Conservation (phyloP, 257 asterid species). For the Salvia rosmarinus region DNA sequence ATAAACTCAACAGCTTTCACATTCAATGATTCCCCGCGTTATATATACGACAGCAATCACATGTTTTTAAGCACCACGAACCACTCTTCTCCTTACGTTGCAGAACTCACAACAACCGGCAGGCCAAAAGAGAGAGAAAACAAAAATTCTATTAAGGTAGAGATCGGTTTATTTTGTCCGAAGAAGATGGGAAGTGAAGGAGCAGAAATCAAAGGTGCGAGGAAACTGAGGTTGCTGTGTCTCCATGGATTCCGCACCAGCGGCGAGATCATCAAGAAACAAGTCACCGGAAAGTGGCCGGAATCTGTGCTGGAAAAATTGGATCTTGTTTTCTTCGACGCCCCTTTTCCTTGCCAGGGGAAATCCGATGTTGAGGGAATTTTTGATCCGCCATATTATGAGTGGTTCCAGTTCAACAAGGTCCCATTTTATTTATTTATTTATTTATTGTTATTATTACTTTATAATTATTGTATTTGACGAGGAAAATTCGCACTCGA, state of each 20-base stretch:
- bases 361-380: conserved; percentile 91
- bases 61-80: conserved; percentile 6
- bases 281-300: conserved; percentile 76
- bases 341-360: conserved; percentile 64
- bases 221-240: conserved; percentile 72
- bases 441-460: too few species aligned
- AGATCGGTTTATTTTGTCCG: neutral
- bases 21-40: neutral
- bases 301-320: conserved; percentile 59
- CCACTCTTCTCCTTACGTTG: conserved; percentile 16
- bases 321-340: conserved; percentile 83
- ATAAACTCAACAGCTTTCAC: neutral
- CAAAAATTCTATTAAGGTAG: neutral
- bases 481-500: too few species aligned
- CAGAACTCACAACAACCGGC: conserved; percentile 23
- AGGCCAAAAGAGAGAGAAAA: neutral
- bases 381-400: conserved; percentile 91
- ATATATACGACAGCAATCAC: neutral
- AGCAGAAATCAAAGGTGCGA: conserved; percentile 29
- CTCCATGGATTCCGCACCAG: conserved; percentile 94
- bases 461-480: too few species aligned
- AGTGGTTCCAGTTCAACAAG: conserved; percentile 95
- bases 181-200: conserved; percentile 64
- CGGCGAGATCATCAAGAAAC: conserved; percentile 70
- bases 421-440: conserved; percentile 27